A percentile compares a stretch with the other conserved stretches of the same genome.
Evolutionary conservation across 2,329 filamentous ascomycete species (phyloP).

Genomic region (Huntiella bhutanensis): DNA sequence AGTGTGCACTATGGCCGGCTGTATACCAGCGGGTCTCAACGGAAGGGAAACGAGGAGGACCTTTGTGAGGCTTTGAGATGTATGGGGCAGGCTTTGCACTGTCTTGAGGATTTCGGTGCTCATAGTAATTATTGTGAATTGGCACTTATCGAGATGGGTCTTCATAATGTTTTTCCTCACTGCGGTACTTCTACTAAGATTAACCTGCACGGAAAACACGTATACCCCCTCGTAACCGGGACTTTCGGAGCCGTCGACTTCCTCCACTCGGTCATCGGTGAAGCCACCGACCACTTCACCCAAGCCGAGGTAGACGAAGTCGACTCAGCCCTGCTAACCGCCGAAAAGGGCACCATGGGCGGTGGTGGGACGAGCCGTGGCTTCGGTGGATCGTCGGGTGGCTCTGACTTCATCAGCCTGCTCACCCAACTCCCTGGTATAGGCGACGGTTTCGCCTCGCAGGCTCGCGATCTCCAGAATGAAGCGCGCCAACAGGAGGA

Average conservation of each 20-base stretch:
- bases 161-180: slow-evolving; percentile 51
- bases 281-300: slow-evolving; percentile 68
- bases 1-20: slow-evolving; percentile 61
- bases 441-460: slow-evolving; percentile 44
- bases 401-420: slow-evolving; percentile 47
- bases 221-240: slow-evolving; percentile 57
- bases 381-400: slow-evolving; percentile 20
- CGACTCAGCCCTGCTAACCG: slow-evolving; percentile 53
- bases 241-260: slow-evolving; percentile 72
- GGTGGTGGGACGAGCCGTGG: slow-evolving; percentile 14
- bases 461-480: slow-evolving; percentile 49
- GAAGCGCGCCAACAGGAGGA: slow-evolving; percentile 19
- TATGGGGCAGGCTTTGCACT: slow-evolving; percentile 58
- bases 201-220: slow-evolving; percentile 37
- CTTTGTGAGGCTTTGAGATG: slow-evolving; percentile 65
- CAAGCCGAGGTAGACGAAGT: slow-evolving; percentile 73
- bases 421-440: slow-evolving; percentile 57
- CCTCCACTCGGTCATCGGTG: slow-evolving; percentile 53
- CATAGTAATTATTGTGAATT: slow-evolving; percentile 75
- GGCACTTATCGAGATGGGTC: slow-evolving; percentile 52
- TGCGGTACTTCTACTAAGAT: slow-evolving; percentile 50
- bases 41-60: slow-evolving; percentile 51
- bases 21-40: slow-evolving; percentile 42
- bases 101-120: slow-evolving; percentile 60
- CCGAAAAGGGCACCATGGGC: slow-evolving; percentile 29